Base-by-base conservation (phyloP, 345 rosid genomes). In the Eucalyptus rudis region DNA sequence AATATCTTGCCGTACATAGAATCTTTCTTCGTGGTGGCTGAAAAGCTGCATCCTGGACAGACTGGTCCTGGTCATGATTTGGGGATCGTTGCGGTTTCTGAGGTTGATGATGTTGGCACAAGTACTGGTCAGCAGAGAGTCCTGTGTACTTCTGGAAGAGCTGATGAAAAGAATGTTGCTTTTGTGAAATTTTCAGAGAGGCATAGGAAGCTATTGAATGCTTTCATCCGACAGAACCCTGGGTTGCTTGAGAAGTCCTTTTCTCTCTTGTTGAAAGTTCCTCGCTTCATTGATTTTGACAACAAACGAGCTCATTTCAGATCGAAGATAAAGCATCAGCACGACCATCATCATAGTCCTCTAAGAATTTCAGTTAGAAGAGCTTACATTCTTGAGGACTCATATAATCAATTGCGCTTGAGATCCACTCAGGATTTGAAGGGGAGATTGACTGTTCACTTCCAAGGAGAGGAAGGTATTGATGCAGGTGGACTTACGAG, bases 401-500 rank as follows among this genome's bases (percentile, higher is more conserved):
- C 99, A 62, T 98, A 98, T 89, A 98, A 96, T 92, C 99, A 98
- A 89, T 91, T 98, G 90, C 96, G 99, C 47, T 76, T 98, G 99
- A 93, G 97, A 88, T 92, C 98, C 86, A 93, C 94, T 84, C 95
- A 93, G 88, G 99, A 98, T 92, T 90, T 98, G 92, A 98, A 95
- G 93, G 99, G 99, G 89, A 94, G 99, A 92, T 90, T 96, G 91
- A 98, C 96, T 62, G 98, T 98, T 87, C 95, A 96, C 88, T 98
- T 98, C 92, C 99, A 98, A 94, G 98, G 99, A 89, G 99, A 98
- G 91, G 98, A 96, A 93, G 99, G 99, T 80, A 96, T 98, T 90
- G 99, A 98, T 93, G 99, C 99, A 0, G 99, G 99, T 91, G 99
- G 99, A 87, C 99, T 98, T 90, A 96, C 99, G 81, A 95, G 99